Evolutionary conservation across 208 protist genomes (phyloP).

Genomic region (Trichomonas tenax): DNA sequence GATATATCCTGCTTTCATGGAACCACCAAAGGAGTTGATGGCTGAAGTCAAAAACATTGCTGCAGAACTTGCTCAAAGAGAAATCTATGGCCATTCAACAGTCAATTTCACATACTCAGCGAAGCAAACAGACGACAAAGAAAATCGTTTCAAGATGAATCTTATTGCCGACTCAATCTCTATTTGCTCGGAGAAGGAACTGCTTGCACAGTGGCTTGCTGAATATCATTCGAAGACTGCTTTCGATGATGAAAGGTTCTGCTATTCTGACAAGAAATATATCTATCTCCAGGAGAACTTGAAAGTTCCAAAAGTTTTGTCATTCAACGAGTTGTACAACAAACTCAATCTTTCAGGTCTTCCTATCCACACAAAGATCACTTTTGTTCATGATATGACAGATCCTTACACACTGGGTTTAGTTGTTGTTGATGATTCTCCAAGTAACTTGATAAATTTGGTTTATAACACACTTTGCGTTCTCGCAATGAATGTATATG

Average conservation of each 20-base stretch:
- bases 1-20: background rate
- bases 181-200: background rate
- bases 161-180: background rate
- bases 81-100: background rate
- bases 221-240: background rate
- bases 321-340: background rate
- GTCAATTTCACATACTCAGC: background rate
- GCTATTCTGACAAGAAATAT: background rate
- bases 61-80: background rate
- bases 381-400: background rate
- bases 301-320: background rate
- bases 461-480: background rate
- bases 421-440: background rate
- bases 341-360: background rate
- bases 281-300: background rate
- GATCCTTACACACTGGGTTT: background rate
- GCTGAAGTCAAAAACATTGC: too few species aligned
- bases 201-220: background rate
- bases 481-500: background rate
- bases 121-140: background rate
- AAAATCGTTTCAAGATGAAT: background rate
- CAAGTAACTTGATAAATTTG: background rate
- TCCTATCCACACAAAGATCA: background rate
- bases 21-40: background rate
- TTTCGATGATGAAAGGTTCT: background rate